Evolutionary conservation across 1,139 yeast genomes (phyloP), one percentile per base, ranked within the genome.

Genomic region (Pneumocystis murina): DNA sequence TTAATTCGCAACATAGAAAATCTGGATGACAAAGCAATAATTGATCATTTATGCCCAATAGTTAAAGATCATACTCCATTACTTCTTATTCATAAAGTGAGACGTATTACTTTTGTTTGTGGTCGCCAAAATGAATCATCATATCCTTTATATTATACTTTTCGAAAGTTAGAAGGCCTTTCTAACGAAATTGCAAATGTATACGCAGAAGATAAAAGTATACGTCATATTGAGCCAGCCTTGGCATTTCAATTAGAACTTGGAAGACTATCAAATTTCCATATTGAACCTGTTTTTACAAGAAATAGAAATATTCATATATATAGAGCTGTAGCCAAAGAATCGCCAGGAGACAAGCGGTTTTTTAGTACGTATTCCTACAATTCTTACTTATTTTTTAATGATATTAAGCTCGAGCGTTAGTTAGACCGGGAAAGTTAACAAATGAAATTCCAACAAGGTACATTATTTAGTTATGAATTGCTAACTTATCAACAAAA

Each of bases 141-240:
- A 61, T 90, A 92, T 77, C 98, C 98, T 70, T 87, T 87, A 75
- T 92, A 92, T 79, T 94, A 86, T 78, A 92, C 98, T 58, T 94
- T 87, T 81, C 87, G 88, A 71, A 96, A 94, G 67, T 95, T 96
- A 62, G 82, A 81, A 57, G 92, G 87, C 75, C 94, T 86, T 76
- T 58, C 59, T 33, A 64, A 62, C 24, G 60, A 43, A 24, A 41
- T 62, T 30, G 54, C 58, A 14, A 17, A 41, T 39, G 57, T 54
- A 30, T 65, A 64, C 43, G 67, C 64, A 54, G 80, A 77, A 68
- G 95, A 92, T 77, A 84, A 86, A 77, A 91, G 91, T 48, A 88
- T 92, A 74, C 91, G 98, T 79, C 97, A 92, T 74, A 89, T 92
- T 72, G 98, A 92, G 76, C 98, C 98, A 40, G 97, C 98, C 60